Conservation (phyloP, 805 yeast species). For the Ogataea trehaloabstinens region DNA sequence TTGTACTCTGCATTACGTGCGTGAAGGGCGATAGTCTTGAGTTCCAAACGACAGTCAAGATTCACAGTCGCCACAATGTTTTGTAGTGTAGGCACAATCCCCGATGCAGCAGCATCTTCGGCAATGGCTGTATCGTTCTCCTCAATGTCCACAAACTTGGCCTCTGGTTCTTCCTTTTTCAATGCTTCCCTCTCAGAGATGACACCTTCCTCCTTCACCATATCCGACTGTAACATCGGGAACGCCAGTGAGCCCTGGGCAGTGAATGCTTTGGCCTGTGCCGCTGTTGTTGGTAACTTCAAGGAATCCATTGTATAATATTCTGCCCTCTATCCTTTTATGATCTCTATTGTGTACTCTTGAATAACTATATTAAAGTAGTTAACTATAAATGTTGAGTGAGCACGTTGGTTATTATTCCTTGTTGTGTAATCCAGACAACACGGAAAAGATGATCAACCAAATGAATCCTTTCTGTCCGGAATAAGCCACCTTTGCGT, state of each 20-base stretch:
- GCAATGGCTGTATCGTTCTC: constrained; percentile 24
- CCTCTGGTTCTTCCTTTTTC: constrained; percentile 15
- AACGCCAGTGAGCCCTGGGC: constrained; percentile 62
- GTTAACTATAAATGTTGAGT: constrained; percentile 15
- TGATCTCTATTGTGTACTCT: not conserved
- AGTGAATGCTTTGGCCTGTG: constrained; percentile 70
- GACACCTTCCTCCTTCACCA: constrained; percentile 20
- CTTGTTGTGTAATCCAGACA: constrained; percentile 2
- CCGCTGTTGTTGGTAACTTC: constrained; percentile 74
- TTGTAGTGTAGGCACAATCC: constrained; percentile 92
- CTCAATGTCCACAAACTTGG: constrained; percentile 33
- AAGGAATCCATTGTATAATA: constrained; percentile 58
- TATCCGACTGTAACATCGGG: constrained; percentile 47
- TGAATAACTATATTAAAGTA: constrained; percentile 9
- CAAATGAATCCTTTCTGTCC: constrained; percentile 27
- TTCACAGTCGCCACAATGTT: constrained; percentile 98
- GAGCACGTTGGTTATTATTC: constrained; percentile 1
- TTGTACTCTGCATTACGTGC: constrained; percentile 99
- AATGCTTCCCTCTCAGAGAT: constrained; percentile 9
- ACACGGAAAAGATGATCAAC: constrained; percentile 27
- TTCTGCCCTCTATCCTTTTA: not conserved
- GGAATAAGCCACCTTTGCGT: not conserved
- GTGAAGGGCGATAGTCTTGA: constrained; percentile 95
- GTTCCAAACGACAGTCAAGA: constrained; percentile 90
- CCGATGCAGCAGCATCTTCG: constrained; percentile 80